phyloP scores from a whole-genome alignment of 495 filamentous ascomycete genomes.

The Penicillium ochrochloron region DNA sequence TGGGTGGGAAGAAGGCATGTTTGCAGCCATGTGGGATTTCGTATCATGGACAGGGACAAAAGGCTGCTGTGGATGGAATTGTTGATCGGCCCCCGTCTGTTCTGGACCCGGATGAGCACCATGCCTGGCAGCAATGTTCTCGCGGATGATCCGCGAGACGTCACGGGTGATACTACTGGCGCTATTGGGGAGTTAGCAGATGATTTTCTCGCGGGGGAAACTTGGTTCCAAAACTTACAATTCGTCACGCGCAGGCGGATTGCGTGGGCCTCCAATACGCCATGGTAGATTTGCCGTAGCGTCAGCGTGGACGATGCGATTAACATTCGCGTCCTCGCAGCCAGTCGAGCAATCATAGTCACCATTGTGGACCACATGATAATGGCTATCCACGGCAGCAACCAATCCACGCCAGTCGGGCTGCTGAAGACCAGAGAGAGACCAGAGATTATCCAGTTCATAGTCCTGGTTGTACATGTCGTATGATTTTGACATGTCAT shows the following conservation, averaged over 20 bases:
- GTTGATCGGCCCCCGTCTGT: slow-evolving; percentile 26
- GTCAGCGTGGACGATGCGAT: slow-evolving; percentile 43
- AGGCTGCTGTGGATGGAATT: slow-evolving; percentile 25
- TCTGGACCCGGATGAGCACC: slow-evolving; percentile 13
- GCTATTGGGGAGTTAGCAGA: slow-evolving; percentile 32
- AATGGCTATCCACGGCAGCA: slow-evolving; percentile 54
- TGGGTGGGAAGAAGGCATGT: slow-evolving; percentile 1
- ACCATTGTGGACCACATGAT: slow-evolving; percentile 45
- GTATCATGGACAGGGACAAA: slow-evolving; percentile 21
- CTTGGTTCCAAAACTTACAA: slow-evolving; percentile 38
- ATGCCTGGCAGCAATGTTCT: slow-evolving; percentile 40
- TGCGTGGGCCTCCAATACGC: slow-evolving; percentile 43
- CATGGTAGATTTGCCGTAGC: slow-evolving; percentile 37
- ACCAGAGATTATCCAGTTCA: slow-evolving; percentile 50
- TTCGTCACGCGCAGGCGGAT: slow-evolving; percentile 39
- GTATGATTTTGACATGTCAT: slow-evolving; percentile 41
- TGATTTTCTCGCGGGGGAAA: background rate
- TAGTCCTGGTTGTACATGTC: slow-evolving; percentile 46
- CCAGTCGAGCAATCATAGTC: slow-evolving; percentile 32
- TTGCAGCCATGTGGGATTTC: slow-evolving; percentile 13
- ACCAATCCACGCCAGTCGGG: slow-evolving; percentile 52
- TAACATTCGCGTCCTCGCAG: slow-evolving; percentile 44
- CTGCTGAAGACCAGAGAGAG: slow-evolving; percentile 49
- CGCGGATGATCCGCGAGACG: slow-evolving; percentile 48
- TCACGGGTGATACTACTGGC: slow-evolving; percentile 51